Base-by-base conservation (phyloP, 495 filamentous ascomycete genomes). In the Podospora tetraspora region DNA sequence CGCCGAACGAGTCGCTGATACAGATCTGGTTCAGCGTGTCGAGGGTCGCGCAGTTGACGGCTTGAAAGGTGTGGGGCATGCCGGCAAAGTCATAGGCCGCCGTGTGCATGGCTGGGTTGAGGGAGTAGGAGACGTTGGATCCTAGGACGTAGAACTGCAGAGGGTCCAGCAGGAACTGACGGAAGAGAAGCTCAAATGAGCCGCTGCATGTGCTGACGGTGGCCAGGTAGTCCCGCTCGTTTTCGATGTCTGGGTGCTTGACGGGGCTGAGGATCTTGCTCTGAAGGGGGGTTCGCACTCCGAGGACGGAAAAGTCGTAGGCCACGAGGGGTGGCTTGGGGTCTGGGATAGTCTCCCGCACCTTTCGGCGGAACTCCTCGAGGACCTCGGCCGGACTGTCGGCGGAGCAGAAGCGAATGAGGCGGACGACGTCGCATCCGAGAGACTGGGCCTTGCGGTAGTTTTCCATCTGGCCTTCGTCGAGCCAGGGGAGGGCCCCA, bases 31-130 rank as follows among this genome's bases (percentile, higher is more conserved):
- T 85, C 25, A 95, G 74, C 16, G 84, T 82, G 59, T 90, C 86
- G 3, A 93, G 81, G 0, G 88, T 87, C 1, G 85, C 80, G 12
- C 87, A 87, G 29, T 88, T 84, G 23, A 87, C 85, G 21, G 87
- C 88, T 59, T 86, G 84, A 74, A 89, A 94, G 29, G 84, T 84
- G 74, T 95, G 90, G 23, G 84, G 85, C 85, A 95, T 87, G 25
- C 89, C 90, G 62, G 87, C 90, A 57, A 86, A 86, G 60, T 85
- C 81, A 74, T 89, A 90, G 13, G 91, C 91, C 3, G 90, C 91
- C 67, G 85, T 89, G 73, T 93, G 90, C 90, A 94, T 95, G 0
- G 86, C 87, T 0, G 92, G 91, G 0, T 90, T 92, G 34, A 92
- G 79, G 74, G 88, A 92, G 78, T 92, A 92, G 29, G 86, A 84